Evolutionary conservation across 768 basidiomycete genomes (phyloP), one percentile per base, ranked within the genome.

Genomic region (Rhodocollybia butyracea): DNA sequence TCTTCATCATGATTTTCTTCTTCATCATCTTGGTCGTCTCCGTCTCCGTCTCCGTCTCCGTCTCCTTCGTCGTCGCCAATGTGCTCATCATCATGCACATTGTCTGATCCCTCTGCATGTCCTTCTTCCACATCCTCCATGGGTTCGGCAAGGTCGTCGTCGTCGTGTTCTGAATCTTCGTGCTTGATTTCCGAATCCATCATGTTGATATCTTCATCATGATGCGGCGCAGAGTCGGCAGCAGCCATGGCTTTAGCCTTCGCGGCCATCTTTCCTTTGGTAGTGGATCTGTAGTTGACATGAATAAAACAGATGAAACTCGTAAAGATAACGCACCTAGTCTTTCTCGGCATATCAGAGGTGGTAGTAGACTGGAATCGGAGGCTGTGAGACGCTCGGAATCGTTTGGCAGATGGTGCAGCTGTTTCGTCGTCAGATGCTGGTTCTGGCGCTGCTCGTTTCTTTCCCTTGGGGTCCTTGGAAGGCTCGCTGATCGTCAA

Each of bases 381-480:
- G 61, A 89, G 79, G 53, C 85, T 83, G 69, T 89, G 89, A 58
- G 80, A 74, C 51, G 78, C 83, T 72, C 77, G 81, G 46, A 76
- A 75, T 61, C 84, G 88, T 72, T 91, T 89, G 55, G 75, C 75
- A 51, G 85, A 77, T 27, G 81, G 74, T 57, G 75, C 74, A 61
- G 76, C 70, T 46, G 66, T 73, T 68, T 91, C 88, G 68, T 88
- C 84, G 70, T 88, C 88, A 41, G 83, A 83, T 61, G 71, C 72
- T 31, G 75, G 70, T 72, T 92, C 89, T 46, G 88, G 86, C 30
- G 78, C 82, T 36, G 91, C 93, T 64, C 91, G 88, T 75, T 95
- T 96, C 84, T 97, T 97, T 56, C 93, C 94, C 73, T 95, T 95
- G 61, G 72, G 70, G 73, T 92, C 90, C 65, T 79, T 79, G 2